Evolutionary conservation across 805 yeast species (phyloP), one percentile per base, ranked within the genome.

Genomic region (Teunomyces barrocoloradensis): DNA sequence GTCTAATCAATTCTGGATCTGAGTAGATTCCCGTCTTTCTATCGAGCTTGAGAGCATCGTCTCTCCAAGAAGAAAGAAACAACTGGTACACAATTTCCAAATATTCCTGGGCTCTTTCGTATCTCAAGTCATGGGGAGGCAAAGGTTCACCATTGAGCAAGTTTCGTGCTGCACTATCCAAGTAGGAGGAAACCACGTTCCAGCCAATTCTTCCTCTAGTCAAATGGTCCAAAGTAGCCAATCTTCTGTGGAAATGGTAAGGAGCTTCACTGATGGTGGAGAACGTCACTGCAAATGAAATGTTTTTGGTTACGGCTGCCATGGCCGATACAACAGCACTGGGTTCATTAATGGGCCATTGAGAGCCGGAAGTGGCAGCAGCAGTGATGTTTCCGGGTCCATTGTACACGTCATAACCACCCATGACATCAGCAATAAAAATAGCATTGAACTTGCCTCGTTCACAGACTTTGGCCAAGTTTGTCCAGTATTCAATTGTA

Each of bases 111-210:
- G 79, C 72, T 36, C 61, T 57, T 7, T 53, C 65, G 49, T 75
- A 75, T 48, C 80, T 65, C 45, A 64, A 64, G 18, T 66, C 73
- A 53, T 74, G 77, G 2, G 63, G 64, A 9, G 75, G 73, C 21
- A 69, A 58, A 5, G 53, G 40, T 39, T 63, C 65, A 6, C 69
- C 69, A 48, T 73, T 72, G 29, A 71, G 52, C 28, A 71, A 52
- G 47, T 73, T 71, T 47, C 69, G 57, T 2, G 77, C 71, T 4
- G 74, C 77, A 54, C 72, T 63, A 40, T 73, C 75, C 41, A 71
- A 59, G 45, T 73, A 73, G 1, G 75, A 68, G 6, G 76, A 66
- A 25, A 74, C 78, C n/a, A 74, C 66, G 52, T 74, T 74, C 79
- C 79, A 74, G 13, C 78, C 79, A 43, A 74, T 56, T 50, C 79